Conservation (phyloP, 257 asterid genomes). For the Solanum clarkiae region DNA sequence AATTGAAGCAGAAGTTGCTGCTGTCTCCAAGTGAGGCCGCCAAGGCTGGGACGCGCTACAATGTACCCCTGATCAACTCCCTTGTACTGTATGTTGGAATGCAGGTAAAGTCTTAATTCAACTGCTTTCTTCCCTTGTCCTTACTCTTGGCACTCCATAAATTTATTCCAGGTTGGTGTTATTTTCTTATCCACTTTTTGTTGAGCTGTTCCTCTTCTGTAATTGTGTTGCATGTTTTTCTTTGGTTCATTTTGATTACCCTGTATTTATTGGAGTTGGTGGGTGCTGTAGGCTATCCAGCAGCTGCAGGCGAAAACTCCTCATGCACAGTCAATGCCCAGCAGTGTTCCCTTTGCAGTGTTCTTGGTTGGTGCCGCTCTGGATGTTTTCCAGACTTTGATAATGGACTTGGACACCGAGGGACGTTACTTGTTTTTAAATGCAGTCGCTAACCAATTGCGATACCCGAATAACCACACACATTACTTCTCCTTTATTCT, state of each 20-base stretch:
- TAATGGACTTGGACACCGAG: constrained; percentile 80
- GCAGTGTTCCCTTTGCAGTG: constrained; percentile 31
- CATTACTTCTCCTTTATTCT: constrained; percentile 87
- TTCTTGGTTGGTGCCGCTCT: constrained; percentile 76
- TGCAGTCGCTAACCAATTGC: constrained; percentile 90
- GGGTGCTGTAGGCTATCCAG: constrained; percentile 56
- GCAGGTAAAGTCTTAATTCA: constrained; percentile 39
- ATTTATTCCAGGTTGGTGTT: not conserved
- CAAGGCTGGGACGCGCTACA: constrained; percentile 82
- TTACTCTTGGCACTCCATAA: not conserved
- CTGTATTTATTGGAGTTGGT: not conserved
- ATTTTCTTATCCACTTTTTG: not conserved
- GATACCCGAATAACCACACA: constrained; percentile 95
- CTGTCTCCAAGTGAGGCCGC: constrained; percentile 65
- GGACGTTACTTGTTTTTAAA: constrained; percentile 93
- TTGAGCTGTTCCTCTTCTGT: not conserved
- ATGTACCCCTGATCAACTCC: constrained; percentile 84
- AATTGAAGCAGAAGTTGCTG: constrained; percentile 76
- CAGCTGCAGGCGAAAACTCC: constrained; percentile 66
- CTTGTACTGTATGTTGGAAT: constrained; percentile 87
- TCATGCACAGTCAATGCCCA: constrained; percentile 62
- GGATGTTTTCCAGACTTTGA: constrained; percentile 77
- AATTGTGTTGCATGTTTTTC: not conserved
- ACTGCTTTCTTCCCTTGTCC: not conserved
- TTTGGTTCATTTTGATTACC: not conserved